Conservation (phyloP, 2,329 filamentous ascomycete genomes). For the Bimuria novae-zelandiae region DNA sequence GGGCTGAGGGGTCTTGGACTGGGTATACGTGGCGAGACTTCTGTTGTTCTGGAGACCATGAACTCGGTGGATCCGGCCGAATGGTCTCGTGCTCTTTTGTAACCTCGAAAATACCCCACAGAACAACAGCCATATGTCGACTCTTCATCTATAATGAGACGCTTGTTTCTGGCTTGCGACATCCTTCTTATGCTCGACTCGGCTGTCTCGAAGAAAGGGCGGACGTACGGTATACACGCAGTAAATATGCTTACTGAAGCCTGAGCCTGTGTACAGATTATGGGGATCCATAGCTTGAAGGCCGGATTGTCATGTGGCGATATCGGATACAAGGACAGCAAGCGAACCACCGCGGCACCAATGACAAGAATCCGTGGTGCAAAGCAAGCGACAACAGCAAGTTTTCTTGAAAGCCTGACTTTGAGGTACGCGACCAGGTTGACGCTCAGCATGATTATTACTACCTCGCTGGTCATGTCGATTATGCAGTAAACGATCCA, state of each 20-base stretch:
- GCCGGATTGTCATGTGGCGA: constrained; percentile 30
- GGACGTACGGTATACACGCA: constrained; percentile 42
- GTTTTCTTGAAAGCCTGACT: constrained; percentile 28
- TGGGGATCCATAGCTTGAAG: constrained; percentile 35
- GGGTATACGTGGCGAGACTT: constrained; percentile 28
- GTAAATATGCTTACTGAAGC: constrained; percentile 37
- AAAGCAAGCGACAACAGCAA: constrained; percentile 39
- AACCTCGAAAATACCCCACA: constrained; percentile 20
- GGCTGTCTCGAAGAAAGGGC: constrained; percentile 31
- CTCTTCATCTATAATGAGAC: constrained; percentile 14
- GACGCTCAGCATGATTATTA: constrained; percentile 37
- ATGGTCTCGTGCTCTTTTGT: constrained; percentile 13
- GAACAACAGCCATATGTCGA: constrained; percentile 10
- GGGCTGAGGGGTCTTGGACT: constrained; percentile 25
- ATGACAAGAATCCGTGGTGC: constrained; percentile 36
- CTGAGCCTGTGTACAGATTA: constrained; percentile 34
- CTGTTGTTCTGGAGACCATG: constrained; percentile 17
- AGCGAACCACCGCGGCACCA: constrained; percentile 29
- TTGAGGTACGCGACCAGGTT: constrained; percentile 35
- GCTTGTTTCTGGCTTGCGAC: constrained; percentile 19
- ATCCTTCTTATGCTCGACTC: constrained; percentile 23
- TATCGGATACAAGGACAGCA: constrained; percentile 37
- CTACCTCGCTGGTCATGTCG: constrained; percentile 38
- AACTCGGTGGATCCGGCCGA: constrained; percentile 19
- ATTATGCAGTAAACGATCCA: constrained; percentile 42